phyloP scores from a whole-genome alignment of 2,329 filamentous ascomycete genomes.

The Colletotrichum paranaense region DNA sequence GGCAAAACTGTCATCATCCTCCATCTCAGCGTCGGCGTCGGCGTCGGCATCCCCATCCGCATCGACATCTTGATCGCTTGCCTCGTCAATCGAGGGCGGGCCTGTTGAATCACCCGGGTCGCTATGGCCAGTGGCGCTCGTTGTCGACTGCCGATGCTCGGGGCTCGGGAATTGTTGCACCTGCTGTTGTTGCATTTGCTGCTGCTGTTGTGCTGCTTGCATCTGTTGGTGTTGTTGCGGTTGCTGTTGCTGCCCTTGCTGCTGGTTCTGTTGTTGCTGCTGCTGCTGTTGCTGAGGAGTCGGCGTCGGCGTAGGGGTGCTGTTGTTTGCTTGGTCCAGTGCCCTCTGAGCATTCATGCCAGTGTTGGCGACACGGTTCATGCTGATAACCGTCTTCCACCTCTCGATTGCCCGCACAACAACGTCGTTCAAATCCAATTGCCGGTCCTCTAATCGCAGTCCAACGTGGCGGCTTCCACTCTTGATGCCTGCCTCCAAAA shows the following conservation, averaged over 20 bases:
- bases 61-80: conserved; percentile 56
- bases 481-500: conserved; percentile 58
- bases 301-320: conserved; percentile 36
- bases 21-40: conserved; percentile 60
- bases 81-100: conserved; percentile 57
- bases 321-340: conserved; percentile 50
- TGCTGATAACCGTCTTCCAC: conserved; percentile 71
- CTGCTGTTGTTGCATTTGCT: conserved; percentile 38
- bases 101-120: conserved; percentile 48
- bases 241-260: conserved; percentile 42
- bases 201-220: conserved; percentile 36
- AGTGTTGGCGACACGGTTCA: conserved; percentile 53
- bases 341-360: conserved; percentile 64
- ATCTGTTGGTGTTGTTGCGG: conserved; percentile 37
- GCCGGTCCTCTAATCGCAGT: conserved; percentile 61
- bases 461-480: conserved; percentile 53
- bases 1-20: conserved; percentile 67
- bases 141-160: conserved; percentile 43
- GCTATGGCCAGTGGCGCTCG: conserved; percentile 49
- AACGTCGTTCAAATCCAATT: conserved; percentile 62
- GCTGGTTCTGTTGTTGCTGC: conserved; percentile 44
- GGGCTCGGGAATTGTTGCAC: conserved; percentile 37
- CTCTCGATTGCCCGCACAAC: conserved; percentile 67
- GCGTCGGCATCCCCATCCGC: conserved; percentile 53
- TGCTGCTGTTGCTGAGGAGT: conserved; percentile 39